Evolutionary conservation across 768 basidiomycete genomes (phyloP).

Genomic region (Naganishia friedmannii): DNA sequence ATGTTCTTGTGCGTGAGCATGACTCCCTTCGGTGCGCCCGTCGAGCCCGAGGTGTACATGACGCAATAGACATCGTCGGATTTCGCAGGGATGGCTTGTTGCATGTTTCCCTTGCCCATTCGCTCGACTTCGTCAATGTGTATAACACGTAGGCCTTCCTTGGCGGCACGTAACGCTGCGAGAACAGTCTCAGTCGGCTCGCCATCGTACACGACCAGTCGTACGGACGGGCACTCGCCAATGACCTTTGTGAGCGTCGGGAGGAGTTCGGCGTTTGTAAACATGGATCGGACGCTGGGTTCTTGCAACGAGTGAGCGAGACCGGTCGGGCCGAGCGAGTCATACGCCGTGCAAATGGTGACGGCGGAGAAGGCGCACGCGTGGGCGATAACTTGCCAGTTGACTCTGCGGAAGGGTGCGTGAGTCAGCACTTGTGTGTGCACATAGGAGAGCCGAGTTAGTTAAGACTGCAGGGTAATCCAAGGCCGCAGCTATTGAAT

Average conservation of each 20-base stretch:
- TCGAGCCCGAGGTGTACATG: slow-evolving; percentile 72
- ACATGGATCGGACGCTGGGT: slow-evolving; percentile 75
- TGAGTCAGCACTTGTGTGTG: too few species aligned
- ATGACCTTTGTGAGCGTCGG: slow-evolving; percentile 70
- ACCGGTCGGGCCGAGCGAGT: slow-evolving; percentile 53
- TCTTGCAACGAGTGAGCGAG: slow-evolving; percentile 83
- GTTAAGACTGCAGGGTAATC: too few species aligned
- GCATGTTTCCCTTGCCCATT: slow-evolving; percentile 60
- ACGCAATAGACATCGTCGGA: slow-evolving; percentile 60
- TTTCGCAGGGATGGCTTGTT: too few species aligned
- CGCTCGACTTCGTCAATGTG: slow-evolving; percentile 59
- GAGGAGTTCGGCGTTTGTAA: slow-evolving; percentile 84
- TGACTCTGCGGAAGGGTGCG: slow-evolving; percentile 27
- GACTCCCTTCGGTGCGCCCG: slow-evolving; percentile 90
- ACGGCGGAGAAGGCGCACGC: slow-evolving; percentile 37
- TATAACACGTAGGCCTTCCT: not conserved
- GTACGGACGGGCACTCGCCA: slow-evolving; percentile 67
- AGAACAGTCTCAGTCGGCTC: slow-evolving; percentile 32
- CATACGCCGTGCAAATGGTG: slow-evolving; percentile 49
- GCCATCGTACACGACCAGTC: slow-evolving; percentile 80
- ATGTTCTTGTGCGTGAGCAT: slow-evolving; percentile 81
- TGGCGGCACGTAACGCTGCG: too few species aligned
- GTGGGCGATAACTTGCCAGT: slow-evolving; percentile 51
- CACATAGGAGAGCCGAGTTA: too few species aligned
- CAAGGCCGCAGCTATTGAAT: too few species aligned